A percentile compares a stretch with the other conserved stretches of the same genome.
Evolutionary conservation across 192 early-diverging fungal species (phyloP).

Genomic region (Radiomyces spectabilis): DNA sequence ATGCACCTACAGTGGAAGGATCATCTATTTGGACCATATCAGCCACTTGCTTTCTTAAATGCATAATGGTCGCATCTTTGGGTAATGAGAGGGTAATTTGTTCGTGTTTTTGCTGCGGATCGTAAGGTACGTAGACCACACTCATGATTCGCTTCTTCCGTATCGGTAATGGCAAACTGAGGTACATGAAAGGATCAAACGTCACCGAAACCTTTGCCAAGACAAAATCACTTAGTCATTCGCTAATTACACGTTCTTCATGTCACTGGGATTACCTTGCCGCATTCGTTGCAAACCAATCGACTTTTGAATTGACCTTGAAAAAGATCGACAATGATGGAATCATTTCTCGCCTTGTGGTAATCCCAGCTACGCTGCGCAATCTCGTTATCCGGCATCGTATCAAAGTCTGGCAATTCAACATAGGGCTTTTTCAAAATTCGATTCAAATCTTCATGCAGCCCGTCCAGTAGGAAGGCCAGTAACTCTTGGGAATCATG

Average conservation of each 20-base stretch:
- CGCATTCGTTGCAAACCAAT: slow-evolving; percentile 45
- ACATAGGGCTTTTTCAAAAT: slow-evolving; percentile 74
- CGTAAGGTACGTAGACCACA: slow-evolving; percentile 46
- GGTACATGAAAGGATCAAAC: slow-evolving; percentile 80
- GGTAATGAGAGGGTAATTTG: slow-evolving; percentile 48
- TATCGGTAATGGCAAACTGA: slow-evolving; percentile 69
- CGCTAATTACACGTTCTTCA: too few species aligned
- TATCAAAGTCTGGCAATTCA: slow-evolving; percentile 68
- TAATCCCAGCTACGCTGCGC: slow-evolving; percentile 68
- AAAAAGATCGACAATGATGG: slow-evolving; percentile 49
- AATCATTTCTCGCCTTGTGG: slow-evolving; percentile 71
- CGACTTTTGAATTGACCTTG: slow-evolving; percentile 34
- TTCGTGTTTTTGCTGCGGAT: slow-evolving; percentile 27
- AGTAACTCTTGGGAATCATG: slow-evolving; percentile 85
- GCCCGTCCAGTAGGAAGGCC: slow-evolving; percentile 70
- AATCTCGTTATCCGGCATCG: slow-evolving; percentile 56
- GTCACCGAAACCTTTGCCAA: slow-evolving; percentile 54
- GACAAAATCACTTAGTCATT: slow-evolving; percentile 2
- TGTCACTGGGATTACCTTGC: slow-evolving; percentile 69
- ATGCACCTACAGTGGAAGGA: slow-evolving; percentile 9
- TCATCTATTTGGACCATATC: slow-evolving; percentile 40
- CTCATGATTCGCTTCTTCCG: slow-evolving; percentile 44
- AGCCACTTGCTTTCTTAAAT: slow-evolving; percentile 54
- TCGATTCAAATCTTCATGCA: slow-evolving; percentile 85
- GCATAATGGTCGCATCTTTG: slow-evolving; percentile 54